These are phyloP conservation scores for Prunus armeniaca DNA, from an alignment of 306 rosid species.

Conservation along the genomic window DNA sequence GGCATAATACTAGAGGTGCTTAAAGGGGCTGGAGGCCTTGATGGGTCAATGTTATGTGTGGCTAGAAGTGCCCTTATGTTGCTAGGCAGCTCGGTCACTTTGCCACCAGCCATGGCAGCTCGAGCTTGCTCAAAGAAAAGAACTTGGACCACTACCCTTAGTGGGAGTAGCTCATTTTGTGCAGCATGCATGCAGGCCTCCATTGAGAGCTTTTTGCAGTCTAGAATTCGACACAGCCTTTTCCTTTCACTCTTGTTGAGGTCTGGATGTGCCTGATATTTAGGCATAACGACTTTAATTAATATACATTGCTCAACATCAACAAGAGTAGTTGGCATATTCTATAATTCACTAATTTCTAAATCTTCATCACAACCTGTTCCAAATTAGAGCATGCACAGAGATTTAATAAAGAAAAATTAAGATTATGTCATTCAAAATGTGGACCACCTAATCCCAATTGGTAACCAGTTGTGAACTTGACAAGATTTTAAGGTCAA, in stretches of 20 bases:
- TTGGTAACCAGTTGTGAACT: slow-evolving; percentile 40
- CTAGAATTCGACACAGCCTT: slow-evolving; percentile 75
- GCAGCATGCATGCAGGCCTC: slow-evolving; percentile 99
- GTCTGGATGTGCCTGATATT: slow-evolving; percentile 84
- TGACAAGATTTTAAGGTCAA: slow-evolving; percentile 86
- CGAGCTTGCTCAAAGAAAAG: slow-evolving; percentile 96
- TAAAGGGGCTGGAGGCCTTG: slow-evolving; percentile 61
- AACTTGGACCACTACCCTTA: slow-evolving; percentile 95
- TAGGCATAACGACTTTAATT: slow-evolving; percentile 21
- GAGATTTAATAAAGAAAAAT: slow-evolving; percentile 1
- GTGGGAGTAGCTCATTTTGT: slow-evolving; percentile 92
- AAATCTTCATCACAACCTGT: neutral
- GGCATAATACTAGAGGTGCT: slow-evolving; percentile 58
- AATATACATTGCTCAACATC: neutral
- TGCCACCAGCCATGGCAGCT: slow-evolving; percentile 70
- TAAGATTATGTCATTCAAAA: neutral
- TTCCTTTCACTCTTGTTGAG: slow-evolving; percentile 92
- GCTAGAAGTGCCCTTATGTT: slow-evolving; percentile 81
- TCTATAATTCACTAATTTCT: neutral
- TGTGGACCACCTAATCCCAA: slow-evolving; percentile 46
- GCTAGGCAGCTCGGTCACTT: slow-evolving; percentile 72
- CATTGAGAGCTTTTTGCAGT: slow-evolving; percentile 94
- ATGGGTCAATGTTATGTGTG: slow-evolving; percentile 72
- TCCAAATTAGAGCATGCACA: slow-evolving; percentile 2
- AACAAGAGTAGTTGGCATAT: neutral